Evolutionary conservation across 306 rosid genomes (phyloP), one percentile per base, ranked within the genome.

Genomic region (cucumber (Cucumis sativus)): DNA sequence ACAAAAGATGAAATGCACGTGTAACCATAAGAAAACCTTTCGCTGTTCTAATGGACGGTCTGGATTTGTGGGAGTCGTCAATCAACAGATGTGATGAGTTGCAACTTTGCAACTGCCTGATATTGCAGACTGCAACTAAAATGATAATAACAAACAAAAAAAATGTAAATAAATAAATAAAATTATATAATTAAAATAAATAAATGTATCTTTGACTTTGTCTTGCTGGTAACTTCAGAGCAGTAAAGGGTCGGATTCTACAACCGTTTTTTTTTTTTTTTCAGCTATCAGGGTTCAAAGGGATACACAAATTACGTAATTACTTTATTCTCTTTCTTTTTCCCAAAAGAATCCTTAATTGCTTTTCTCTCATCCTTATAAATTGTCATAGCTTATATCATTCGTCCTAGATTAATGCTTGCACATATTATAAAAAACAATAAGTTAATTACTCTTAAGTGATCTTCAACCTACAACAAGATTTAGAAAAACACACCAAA

Each of bases 1-100:
- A 84, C 49, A 85, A 85, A 87, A 85, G 82, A 84, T 77, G 79
- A 87, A 84, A 67, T 74, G 83, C 97, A 93, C 97, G 93, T 93
- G 98, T 86, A 83, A 45, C 43, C 58, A 35, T 69, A 69, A 40
- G 90, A 88, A 89, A 69, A 80, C 45, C 47, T 52, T 81, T 89
- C 79, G 86, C 81, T 84, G 83, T 55, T 83, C 15, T 11, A 77
- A 73, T 90, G 81, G 78, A 91, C 85, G 92, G 89, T 66, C 74
- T 71, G 9, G 92, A 93, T 93, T 79, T 47, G 7, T 52, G 33
- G 77, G 59, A 45, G 75, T 78, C 78, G 81, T 79, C 73, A 81
- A 89, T 88, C 86, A 85, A 82, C 77, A 55, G 77, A 30, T 73
- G 77, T 54, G 77, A 80, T 76, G 79, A 7, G 35, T 76, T 58